Evolutionary conservation across 768 basidiomycete species (phyloP).

Genomic region (Boletus reticuloceps): DNA sequence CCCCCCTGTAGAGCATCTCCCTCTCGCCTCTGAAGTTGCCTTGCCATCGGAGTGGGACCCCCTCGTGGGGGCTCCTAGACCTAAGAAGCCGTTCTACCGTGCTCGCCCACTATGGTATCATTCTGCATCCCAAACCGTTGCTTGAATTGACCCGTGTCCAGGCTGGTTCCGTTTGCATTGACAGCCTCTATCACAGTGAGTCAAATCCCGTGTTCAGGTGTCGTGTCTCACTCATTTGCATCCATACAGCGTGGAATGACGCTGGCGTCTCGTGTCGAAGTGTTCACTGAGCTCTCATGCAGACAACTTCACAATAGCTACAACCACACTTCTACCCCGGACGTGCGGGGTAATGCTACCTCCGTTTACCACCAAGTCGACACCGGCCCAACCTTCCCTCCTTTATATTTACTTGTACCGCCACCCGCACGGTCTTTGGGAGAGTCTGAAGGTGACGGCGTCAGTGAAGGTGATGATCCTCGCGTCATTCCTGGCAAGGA

Average conservation of each 20-base stretch:
- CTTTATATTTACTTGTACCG: constrained; percentile 9
- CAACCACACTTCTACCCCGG: constrained; percentile 31
- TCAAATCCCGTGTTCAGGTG: constrained; percentile 3
- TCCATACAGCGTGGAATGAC: constrained; percentile 70
- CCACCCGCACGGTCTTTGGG: not conserved
- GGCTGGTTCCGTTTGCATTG: constrained; percentile 73
- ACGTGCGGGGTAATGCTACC: not conserved
- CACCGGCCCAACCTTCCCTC: constrained; percentile 6
- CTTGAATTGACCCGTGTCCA: constrained; percentile 26
- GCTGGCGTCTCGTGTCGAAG: constrained; percentile 73
- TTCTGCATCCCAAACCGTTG: not conserved
- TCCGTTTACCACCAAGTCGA: constrained; percentile 4
- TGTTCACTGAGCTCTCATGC: constrained; percentile 77
- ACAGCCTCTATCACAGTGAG: constrained; percentile 64
- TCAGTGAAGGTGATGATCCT: constrained; percentile 38
- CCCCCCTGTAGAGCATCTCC: constrained; percentile 20
- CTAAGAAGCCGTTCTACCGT: constrained; percentile 49
- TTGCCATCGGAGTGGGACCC: constrained; percentile 33
- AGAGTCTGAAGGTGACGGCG: constrained; percentile 25
- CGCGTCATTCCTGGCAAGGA: constrained; percentile 35
- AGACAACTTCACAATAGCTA: constrained; percentile 48
- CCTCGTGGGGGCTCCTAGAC: constrained; percentile 25
- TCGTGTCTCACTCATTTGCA: not conserved
- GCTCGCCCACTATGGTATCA: constrained; percentile 47
- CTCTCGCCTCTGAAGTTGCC: constrained; percentile 3